Evolutionary conservation across 169 alveolate genomes (phyloP).

Genomic region (Cyclospora cayetanensis): DNA sequence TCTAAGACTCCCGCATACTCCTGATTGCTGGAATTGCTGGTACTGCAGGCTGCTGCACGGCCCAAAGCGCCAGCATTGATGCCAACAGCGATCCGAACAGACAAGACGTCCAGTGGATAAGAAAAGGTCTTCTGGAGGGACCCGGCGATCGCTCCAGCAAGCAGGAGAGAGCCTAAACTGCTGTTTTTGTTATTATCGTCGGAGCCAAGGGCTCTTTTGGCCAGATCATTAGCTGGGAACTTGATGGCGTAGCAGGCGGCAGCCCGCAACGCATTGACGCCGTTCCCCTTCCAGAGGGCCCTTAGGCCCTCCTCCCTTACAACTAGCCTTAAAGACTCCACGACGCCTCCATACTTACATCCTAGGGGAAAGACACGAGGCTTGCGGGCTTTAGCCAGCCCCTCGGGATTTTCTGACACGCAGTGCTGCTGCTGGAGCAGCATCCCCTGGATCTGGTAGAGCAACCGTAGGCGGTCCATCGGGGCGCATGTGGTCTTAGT

Average conservation of each 20-base stretch:
- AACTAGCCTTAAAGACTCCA: constrained; percentile 79
- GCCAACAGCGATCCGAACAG: constrained; percentile 89
- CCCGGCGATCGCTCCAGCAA: constrained; percentile 88
- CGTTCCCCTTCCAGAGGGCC: constrained; percentile 89
- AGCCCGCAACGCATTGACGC: constrained; percentile 85
- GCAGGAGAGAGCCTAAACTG: constrained; percentile 75
- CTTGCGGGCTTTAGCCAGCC: background rate
- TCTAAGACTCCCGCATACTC: constrained; percentile 76
- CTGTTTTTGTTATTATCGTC: constrained; percentile 3
- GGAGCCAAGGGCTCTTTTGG: constrained; percentile 72
- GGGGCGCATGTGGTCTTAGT: constrained; percentile 91
- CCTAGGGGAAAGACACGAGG: background rate
- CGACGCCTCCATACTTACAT: constrained; percentile 80
- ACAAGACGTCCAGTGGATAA: constrained; percentile 87
- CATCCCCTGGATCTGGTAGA: constrained; percentile 90
- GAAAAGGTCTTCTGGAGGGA: constrained; percentile 83
- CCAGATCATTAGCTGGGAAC: constrained; percentile 86
- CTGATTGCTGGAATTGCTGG: background rate
- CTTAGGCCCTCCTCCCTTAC: constrained; percentile 84
- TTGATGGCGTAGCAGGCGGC: constrained; percentile 87
- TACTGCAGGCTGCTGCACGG: background rate
- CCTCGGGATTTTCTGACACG: constrained; percentile 36
- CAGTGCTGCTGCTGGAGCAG: constrained; percentile 61
- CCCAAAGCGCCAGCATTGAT: constrained; percentile 81
- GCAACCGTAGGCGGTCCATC: constrained; percentile 85